phyloP scores from a whole-genome alignment of 2,329 filamentous ascomycete genomes.

The Colletotrichum spinosum region DNA sequence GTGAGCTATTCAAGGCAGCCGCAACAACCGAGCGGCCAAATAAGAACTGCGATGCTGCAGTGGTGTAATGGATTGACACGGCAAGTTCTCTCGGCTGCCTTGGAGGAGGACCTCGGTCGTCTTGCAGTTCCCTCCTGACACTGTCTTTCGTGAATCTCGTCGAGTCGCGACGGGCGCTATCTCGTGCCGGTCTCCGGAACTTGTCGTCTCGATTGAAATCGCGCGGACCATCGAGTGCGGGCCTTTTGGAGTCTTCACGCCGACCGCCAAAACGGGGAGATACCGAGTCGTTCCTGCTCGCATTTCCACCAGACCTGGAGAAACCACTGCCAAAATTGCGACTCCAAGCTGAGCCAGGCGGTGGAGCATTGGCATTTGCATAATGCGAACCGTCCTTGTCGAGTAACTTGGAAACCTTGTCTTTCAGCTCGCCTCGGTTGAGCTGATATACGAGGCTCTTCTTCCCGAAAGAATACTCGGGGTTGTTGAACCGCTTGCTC shows the following conservation, averaged over 20 bases:
- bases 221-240: not conserved
- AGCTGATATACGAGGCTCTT: slow-evolving; percentile 66
- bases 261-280: not conserved
- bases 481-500: slow-evolving; percentile 64
- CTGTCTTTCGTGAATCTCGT: slow-evolving; percentile 17
- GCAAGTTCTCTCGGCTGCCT: slow-evolving; percentile 19
- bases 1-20: slow-evolving; percentile 75
- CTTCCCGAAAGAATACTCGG: slow-evolving; percentile 62
- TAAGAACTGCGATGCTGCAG: slow-evolving; percentile 89
- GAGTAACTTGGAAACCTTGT: slow-evolving; percentile 40
- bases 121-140: slow-evolving; percentile 20
- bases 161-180: not conserved
- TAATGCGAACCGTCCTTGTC: slow-evolving; percentile 22
- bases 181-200: not conserved
- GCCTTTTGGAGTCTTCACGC: not conserved
- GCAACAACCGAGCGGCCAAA: slow-evolving; percentile 87
- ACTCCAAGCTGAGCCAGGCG: slow-evolving; percentile 20
- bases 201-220: not conserved
- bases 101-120: not conserved
- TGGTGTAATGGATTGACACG: slow-evolving; percentile 68
- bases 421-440: slow-evolving; percentile 57
- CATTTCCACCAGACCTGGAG: not conserved
- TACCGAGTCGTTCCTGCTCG: not conserved
- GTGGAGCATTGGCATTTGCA: slow-evolving; percentile 1
- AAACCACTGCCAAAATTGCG: not conserved